phyloP scores from a whole-genome alignment of 441 rosid genomes.

The Pelargonium australe region DNA sequence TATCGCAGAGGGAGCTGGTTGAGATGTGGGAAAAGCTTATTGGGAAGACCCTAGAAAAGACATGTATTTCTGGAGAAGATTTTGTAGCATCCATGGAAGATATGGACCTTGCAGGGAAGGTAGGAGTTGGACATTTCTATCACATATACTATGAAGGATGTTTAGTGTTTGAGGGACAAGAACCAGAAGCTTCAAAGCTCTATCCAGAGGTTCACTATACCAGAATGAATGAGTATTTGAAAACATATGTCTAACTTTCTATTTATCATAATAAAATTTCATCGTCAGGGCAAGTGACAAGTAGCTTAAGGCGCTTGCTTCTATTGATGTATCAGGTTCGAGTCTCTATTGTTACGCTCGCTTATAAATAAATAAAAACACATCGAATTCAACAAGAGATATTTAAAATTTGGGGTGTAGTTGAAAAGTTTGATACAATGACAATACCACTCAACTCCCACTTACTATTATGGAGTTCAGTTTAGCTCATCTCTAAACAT shows the following conservation, averaged over 20 bases:
- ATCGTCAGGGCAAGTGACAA: too few species aligned
- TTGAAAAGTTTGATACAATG: too few species aligned
- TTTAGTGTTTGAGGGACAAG: constrained; percentile 52
- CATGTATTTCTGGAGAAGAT: constrained; percentile 32
- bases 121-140: constrained; percentile 65
- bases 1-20: constrained; percentile 49
- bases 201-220: constrained; percentile 65
- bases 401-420: too few species aligned
- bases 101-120: constrained; percentile 45
- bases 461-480: too few species aligned
- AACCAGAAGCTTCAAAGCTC: constrained; percentile 62
- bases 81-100: constrained; percentile 60
- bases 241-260: constrained; percentile 22
- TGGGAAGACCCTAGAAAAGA: constrained; percentile 39
- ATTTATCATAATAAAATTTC: too few species aligned
- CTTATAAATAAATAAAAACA: too few species aligned
- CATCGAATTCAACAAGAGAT: too few species aligned
- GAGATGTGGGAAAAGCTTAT: constrained; percentile 52
- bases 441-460: too few species aligned
- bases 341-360: too few species aligned
- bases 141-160: constrained; percentile 77
- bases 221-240: constrained; percentile 56
- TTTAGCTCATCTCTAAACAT: too few species aligned
- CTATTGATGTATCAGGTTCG: too few species aligned
- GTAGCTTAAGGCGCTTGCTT: too few species aligned